Percentiles rank a stretch among this genome's conserved stretches.
Evolutionary conservation across 1,284 basidiomycete species (phyloP).

Genomic region (Apiotrichum siamense): DNA sequence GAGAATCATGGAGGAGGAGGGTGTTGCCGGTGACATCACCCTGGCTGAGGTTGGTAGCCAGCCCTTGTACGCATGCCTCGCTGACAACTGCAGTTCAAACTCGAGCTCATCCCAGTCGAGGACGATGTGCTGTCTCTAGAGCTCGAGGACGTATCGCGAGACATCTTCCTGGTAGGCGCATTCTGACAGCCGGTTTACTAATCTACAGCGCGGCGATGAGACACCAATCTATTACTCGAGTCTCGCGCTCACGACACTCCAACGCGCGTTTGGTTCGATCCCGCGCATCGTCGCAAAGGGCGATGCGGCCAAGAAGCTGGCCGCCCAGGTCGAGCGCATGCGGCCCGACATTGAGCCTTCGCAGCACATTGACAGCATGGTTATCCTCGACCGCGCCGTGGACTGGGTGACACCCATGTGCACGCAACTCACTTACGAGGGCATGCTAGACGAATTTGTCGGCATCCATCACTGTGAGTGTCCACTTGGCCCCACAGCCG

Average conservation of each 20-base stretch:
- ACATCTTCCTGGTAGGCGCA: conserved; percentile 69
- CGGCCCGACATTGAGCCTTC: conserved; percentile 43
- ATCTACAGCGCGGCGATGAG: conserved; percentile 79
- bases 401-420: conserved; percentile 94
- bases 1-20: conserved; percentile 79
- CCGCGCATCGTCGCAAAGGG: conserved; percentile 93
- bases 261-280: conserved; percentile 81
- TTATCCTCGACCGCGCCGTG: conserved; percentile 84
- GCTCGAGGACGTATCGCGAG: conserved; percentile 71
- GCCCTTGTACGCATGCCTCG: not conserved
- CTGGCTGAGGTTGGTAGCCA: conserved; percentile 56
- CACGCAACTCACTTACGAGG: conserved; percentile 95
- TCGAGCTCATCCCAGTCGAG: conserved; percentile 89
- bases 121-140: conserved; percentile 86
- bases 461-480: conserved; percentile 64
- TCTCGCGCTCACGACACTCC: conserved; percentile 76
- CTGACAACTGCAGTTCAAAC: conserved; percentile 56
- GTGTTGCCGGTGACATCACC: conserved; percentile 80
- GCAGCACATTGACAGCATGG: conserved; percentile 69
- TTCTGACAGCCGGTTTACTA: not conserved
- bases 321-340: conserved; percentile 64
- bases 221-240: conserved; percentile 82
- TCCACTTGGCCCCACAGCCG: not conserved
- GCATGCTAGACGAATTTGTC: conserved; percentile 89
- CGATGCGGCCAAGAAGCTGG: conserved; percentile 77